These are phyloP conservation scores for Lenwebbia sp. DNA, from an alignment of 345 rosid genomes.

Conservation along the genomic window DNA sequence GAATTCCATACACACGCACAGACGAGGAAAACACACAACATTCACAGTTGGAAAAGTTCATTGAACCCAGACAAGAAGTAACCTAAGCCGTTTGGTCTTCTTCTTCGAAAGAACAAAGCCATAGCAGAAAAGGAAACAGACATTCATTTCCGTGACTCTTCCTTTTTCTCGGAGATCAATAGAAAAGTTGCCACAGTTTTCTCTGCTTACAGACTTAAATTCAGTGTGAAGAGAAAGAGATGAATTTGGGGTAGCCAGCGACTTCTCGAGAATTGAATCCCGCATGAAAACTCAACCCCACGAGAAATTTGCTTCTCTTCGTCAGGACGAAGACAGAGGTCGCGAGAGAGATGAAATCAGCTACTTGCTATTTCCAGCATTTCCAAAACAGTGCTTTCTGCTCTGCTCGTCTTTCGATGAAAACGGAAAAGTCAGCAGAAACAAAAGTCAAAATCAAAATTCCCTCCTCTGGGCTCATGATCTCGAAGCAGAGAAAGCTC, in stretches of 20 bases:
- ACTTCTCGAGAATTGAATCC: background rate
- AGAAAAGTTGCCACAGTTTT: background rate
- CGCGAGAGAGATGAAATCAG: background rate
- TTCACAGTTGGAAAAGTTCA: background rate
- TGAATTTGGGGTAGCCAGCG: background rate
- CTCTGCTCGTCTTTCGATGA: background rate
- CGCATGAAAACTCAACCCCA: too few species aligned
- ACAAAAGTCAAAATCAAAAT: background rate
- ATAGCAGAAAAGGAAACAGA: background rate
- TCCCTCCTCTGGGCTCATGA: background rate
- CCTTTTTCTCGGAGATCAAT: background rate
- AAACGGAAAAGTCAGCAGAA: background rate
- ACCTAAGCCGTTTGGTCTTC: background rate
- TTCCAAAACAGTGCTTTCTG: background rate
- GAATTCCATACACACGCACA: constrained; percentile 28
- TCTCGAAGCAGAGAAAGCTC: background rate
- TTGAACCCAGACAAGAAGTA: background rate
- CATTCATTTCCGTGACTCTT: background rate
- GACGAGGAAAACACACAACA: background rate
- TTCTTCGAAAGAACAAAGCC: background rate
- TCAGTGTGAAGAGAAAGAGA: background rate
- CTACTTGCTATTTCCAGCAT: background rate
- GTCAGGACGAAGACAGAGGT: background rate
- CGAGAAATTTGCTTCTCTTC: background rate
- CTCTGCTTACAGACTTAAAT: background rate